Evolutionary conservation across 805 yeast genomes (phyloP), one percentile per base, ranked within the genome.

Genomic region (Ogataea kodamae): DNA sequence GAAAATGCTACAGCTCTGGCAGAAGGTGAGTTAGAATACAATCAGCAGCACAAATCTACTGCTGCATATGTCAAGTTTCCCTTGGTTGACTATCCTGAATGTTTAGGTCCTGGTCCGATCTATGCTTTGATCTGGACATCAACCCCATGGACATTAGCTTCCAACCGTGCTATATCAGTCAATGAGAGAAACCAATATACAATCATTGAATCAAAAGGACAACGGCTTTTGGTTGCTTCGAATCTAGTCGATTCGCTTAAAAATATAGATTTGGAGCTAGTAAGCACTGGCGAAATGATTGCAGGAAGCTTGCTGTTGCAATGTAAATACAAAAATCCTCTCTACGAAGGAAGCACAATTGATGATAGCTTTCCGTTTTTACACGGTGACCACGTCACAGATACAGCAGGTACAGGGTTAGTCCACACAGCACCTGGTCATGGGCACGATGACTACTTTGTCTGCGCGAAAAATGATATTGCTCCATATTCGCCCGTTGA

Each of bases 351-450:
- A 12, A 46, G 47, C 7, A 12, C 28, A 3, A 17, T 13, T 5
- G 22, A 37, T 9, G 23, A 40, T 0, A 42, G 36, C 3, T 73
- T 68, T 42, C 95, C 95, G 0, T 61, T 90, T 3, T 42, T 90
- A 3, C 79, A 76, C 37, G 97, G 92, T 5, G 75, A 71, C 34
- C 95, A 89, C 57, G 97, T 94, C 9, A 76, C 86, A 1, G 73
- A 74, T 37, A 46, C 71, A 1, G 77, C 92, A 0, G 99, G 99
- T 57, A 86, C 98, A 0, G 99, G 98, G 2, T 62, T 92, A 9
- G 99, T 92, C 1, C 99, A 92, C 54, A 83, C 87, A 13, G 97
- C 98, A 0, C 97, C 98, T 2, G 97, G 97, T 0, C 98, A 92
- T 56, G 99, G 99, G 50, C 74, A 78, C 49, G 98, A 92, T 46